These are phyloP conservation scores for Pichia ethanolica DNA, from an alignment of 805 yeast species.

Conservation along the genomic window DNA sequence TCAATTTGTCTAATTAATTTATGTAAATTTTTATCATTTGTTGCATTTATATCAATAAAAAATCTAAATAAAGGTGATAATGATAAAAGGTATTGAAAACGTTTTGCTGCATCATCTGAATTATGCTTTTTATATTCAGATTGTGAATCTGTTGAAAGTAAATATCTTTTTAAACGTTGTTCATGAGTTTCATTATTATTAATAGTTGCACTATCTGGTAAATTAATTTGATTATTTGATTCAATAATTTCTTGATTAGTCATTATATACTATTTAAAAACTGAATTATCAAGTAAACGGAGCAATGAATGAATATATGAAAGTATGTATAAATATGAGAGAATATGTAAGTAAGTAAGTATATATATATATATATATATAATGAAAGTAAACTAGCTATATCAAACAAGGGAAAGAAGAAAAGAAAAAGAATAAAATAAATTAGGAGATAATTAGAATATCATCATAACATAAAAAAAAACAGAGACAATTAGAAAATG, in stretches of 20 bases:
- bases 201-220: constrained; percentile 5
- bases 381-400: no score
- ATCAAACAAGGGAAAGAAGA: no score
- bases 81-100: constrained; percentile 75
- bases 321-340: no score
- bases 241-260: not conserved
- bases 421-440: no score
- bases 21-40: constrained; percentile 68
- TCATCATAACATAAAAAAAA: no score
- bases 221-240: not conserved
- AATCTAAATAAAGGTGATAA: constrained; percentile 83
- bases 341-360: no score
- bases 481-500: no score
- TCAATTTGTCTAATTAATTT: constrained; percentile 53
- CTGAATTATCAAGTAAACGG: no score
- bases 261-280: not conserved
- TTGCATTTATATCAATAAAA: constrained; percentile 74
- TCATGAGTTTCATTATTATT: constrained; percentile 23
- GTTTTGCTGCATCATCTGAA: constrained; percentile 51
- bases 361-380: no score
- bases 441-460: no score
- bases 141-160: constrained; percentile 49
- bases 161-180: constrained; percentile 40
- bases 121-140: constrained; percentile 49
- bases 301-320: no score